These are phyloP conservation scores for Neurospora sublineolata DNA, from an alignment of 495 filamentous ascomycete species.

Conservation along the genomic window DNA sequence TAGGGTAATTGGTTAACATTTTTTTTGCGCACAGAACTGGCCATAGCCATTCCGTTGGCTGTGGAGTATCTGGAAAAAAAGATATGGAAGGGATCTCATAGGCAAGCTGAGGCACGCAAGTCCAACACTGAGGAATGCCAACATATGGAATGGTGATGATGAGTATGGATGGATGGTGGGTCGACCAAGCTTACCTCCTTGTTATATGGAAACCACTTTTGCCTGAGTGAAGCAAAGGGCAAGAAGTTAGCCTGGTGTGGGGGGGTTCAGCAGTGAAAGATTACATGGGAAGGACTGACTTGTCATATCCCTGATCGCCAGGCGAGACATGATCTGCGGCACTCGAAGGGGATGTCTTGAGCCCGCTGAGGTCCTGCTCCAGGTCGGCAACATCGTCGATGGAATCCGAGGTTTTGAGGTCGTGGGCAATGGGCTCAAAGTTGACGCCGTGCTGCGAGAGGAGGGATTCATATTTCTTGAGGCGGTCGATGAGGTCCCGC, in stretches of 20 bases:
- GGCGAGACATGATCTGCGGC: conserved; percentile 22
- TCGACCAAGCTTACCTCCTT: conserved; percentile 26
- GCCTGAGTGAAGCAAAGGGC: conserved; percentile 5
- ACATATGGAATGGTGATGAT: background rate
- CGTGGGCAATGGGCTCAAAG: conserved; percentile 31
- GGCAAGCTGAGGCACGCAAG: background rate
- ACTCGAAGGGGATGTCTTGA: conserved; percentile 27
- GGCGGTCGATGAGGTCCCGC: conserved; percentile 38
- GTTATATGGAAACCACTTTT: conserved; percentile 31
- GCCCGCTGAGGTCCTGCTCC: conserved; percentile 33
- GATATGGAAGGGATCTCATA: background rate
- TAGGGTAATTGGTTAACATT: conserved; percentile 12
- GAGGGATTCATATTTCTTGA: conserved; percentile 44
- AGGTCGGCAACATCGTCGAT: conserved; percentile 39
- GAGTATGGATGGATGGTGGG: background rate
- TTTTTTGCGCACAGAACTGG: background rate
- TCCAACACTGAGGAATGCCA: background rate
- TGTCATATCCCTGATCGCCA: conserved; percentile 16
- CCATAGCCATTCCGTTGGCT: background rate
- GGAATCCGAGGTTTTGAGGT: conserved; percentile 30
- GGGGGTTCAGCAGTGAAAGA: background rate
- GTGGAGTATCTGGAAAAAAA: background rate
- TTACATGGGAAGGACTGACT: conserved; percentile 13
- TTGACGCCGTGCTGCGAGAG: conserved; percentile 40
- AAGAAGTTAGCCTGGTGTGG: background rate